Evolutionary conservation across 176 grass and related monocot species (phyloP).

Genomic region (Triticum timopheevii): DNA sequence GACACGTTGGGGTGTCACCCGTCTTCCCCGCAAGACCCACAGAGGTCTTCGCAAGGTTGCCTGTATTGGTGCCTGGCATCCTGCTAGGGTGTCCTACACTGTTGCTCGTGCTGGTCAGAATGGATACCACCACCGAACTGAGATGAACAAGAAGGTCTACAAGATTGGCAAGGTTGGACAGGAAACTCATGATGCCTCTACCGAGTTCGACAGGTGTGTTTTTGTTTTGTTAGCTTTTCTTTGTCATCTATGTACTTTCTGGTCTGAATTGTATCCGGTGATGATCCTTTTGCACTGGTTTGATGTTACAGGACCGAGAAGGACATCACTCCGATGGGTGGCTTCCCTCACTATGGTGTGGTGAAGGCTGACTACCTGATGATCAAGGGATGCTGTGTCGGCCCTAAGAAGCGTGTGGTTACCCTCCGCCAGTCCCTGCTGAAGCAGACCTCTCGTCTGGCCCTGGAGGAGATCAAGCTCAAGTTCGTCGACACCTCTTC

Average conservation of each 20-base stretch:
- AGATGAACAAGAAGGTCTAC: conserved; percentile 95
- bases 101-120: conserved; percentile 96
- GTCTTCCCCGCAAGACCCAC: conserved; percentile 98
- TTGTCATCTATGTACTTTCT: background rate
- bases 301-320: conserved; percentile 77
- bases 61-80: conserved; percentile 96
- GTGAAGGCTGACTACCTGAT: conserved; percentile 93
- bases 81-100: conserved; percentile 90
- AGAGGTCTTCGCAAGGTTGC: conserved; percentile 95
- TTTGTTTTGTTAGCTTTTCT: background rate
- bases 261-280: background rate
- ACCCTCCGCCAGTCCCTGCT: conserved; percentile 89
- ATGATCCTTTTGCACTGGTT: background rate
- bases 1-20: conserved; percentile 95
- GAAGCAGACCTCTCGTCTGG: conserved; percentile 79
- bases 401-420: conserved; percentile 93
- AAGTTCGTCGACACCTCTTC: conserved; percentile 97
- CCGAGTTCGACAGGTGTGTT: conserved; percentile 73
- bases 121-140: conserved; percentile 91
- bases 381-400: conserved; percentile 94
- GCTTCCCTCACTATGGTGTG: conserved; percentile 90
- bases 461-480: conserved; percentile 94
- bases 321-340: conserved; percentile 96
- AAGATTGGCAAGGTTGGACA: conserved; percentile 84
- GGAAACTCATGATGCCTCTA: conserved; percentile 65